Percentiles rank a stretch among this genome's conserved stretches.
These are phyloP conservation scores for Perilla frutescens DNA, from an alignment of 257 asterid species.

Conservation along the genomic window DNA sequence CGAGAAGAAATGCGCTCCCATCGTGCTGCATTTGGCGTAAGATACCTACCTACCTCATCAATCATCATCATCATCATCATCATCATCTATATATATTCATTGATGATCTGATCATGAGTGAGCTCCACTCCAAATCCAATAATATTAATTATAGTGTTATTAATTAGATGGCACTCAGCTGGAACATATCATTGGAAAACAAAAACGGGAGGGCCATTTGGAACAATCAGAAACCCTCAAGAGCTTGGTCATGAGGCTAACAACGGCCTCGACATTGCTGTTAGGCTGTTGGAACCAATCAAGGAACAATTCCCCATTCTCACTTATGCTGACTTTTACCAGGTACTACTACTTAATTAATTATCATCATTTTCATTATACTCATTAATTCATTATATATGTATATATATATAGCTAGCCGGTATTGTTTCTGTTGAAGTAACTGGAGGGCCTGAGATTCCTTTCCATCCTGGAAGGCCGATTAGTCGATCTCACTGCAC, in stretches of 20 bases:
- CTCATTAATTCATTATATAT: not conserved
- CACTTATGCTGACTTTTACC: constrained; percentile 75
- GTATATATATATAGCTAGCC: constrained; percentile 45
- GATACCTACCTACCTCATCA: not conserved
- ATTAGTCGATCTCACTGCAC: constrained; percentile 35
- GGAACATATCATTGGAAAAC: constrained; percentile 64
- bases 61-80: no score
- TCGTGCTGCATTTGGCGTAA: constrained; percentile 61
- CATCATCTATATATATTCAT: no score
- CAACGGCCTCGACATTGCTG: constrained; percentile 81
- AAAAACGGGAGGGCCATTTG: constrained; percentile 85
- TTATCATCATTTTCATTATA: not conserved
- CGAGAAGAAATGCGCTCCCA: constrained; percentile 58
- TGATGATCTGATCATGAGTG: no score
- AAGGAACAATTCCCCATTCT: constrained; percentile 71
- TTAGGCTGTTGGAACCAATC: constrained; percentile 73
- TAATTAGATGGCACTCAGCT: constrained; percentile 54
- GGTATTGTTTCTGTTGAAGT: constrained; percentile 64
- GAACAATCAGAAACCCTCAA: constrained; percentile 60
- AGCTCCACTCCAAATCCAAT: no score
- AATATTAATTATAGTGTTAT: not conserved
- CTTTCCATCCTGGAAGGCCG: constrained; percentile 62
- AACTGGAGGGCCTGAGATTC: constrained; percentile 65
- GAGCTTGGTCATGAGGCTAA: constrained; percentile 82
- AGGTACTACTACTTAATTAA: not conserved